These are phyloP conservation scores for Bondarzewia mesenterica DNA, from an alignment of 1,284 basidiomycete species.

Conservation along the genomic window DNA sequence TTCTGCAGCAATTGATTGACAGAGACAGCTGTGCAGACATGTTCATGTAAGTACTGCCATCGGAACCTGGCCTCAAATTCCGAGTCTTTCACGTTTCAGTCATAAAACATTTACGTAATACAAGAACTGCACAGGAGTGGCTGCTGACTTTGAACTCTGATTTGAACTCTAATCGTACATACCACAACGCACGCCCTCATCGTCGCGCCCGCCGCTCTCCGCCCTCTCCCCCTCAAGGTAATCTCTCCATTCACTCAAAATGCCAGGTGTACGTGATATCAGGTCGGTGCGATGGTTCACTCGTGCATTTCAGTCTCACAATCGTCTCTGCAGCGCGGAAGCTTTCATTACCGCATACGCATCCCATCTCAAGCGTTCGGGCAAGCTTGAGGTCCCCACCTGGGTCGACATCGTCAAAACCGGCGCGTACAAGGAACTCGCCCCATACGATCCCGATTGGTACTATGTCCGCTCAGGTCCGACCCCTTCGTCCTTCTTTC, in stretches of 20 bases:
- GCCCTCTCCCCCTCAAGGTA: constrained; percentile 37
- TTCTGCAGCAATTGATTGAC: no score
- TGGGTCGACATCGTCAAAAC: constrained; percentile 99
- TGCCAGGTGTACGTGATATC: constrained; percentile 92
- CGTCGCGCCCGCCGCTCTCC: constrained; percentile 34
- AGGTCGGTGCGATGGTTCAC: constrained; percentile 41
- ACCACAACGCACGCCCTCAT: constrained; percentile 21
- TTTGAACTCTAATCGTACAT: constrained; percentile 27
- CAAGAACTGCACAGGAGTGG: constrained; percentile 27
- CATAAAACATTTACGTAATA: constrained; percentile 12
- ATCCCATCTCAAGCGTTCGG: constrained; percentile 91
- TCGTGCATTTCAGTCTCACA: not conserved
- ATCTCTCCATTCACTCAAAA: constrained; percentile 38
- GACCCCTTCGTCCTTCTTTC: constrained; percentile 16
- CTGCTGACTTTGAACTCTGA: constrained; percentile 27
- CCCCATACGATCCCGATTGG: constrained; percentile 99
- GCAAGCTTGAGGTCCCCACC: constrained; percentile 96
- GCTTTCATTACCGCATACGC: constrained; percentile 89
- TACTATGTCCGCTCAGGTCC: constrained; percentile 96
- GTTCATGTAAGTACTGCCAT: no score
- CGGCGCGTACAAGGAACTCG: constrained; percentile 95
- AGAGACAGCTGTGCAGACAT: no score
- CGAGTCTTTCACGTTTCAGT: not conserved
- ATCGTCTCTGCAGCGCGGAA: constrained; percentile 55
- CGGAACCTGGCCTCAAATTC: not conserved